These are phyloP conservation scores for Talaromyces pinophilus DNA, from an alignment of 2,329 filamentous ascomycete species.

Conservation along the genomic window DNA sequence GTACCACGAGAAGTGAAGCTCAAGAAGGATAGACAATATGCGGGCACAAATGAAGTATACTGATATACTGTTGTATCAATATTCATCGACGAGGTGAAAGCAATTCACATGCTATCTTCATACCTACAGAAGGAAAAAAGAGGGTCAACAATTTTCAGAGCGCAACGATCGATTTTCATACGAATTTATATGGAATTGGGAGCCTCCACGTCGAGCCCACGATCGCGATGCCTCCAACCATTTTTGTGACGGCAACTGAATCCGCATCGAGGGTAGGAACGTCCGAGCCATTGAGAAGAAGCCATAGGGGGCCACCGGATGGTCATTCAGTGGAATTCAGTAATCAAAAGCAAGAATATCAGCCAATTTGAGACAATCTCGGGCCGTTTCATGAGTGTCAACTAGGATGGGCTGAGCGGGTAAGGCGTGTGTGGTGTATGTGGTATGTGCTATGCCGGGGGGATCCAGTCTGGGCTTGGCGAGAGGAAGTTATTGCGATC, in stretches of 20 bases:
- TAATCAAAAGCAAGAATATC: not conserved
- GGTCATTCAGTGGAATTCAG: not conserved
- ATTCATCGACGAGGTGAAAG: not conserved
- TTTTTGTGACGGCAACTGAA: not conserved
- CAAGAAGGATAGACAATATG: not conserved
- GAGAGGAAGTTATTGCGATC: slow-evolving; percentile 19
- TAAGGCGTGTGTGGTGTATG: not conserved
- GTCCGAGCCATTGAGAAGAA: slow-evolving; percentile 9
- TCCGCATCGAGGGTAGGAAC: not conserved
- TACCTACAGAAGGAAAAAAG: not conserved
- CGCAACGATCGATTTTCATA: not conserved
- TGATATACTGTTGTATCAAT: not conserved
- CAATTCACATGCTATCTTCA: not conserved
- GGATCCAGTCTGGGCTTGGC: not conserved
- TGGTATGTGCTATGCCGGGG: not conserved
- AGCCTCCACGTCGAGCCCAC: slow-evolving; percentile 4
- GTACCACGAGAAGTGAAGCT: not conserved
- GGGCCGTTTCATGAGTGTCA: not conserved
- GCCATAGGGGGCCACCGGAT: not conserved
- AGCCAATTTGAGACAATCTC: slow-evolving; percentile 2
- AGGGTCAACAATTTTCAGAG: not conserved
- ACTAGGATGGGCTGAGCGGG: not conserved
- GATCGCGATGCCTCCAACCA: slow-evolving; percentile 8
- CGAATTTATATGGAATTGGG: slow-evolving; percentile 3
- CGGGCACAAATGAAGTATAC: not conserved